Base-by-base conservation (phyloP, 106 monocot genomes). In the Vanilla planifolia region DNA sequence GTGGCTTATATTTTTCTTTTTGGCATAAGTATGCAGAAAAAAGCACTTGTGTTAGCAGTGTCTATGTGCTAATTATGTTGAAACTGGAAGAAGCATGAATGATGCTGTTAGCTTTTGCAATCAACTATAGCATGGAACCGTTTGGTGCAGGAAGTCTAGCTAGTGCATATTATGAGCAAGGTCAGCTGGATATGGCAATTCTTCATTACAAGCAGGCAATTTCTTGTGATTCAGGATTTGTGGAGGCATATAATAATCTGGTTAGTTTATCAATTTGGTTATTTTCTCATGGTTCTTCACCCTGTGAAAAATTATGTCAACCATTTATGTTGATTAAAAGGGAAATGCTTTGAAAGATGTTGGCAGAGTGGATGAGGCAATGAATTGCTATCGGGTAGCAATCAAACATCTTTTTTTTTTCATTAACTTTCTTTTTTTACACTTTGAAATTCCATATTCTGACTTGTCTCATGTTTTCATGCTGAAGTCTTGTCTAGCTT, bases 231-330 rank as follows among this genome's bases (percentile, higher is more conserved):
- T 77, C 94, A 28, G 74, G 72, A 19, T 86, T 79, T 69, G 76
- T 89, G 33, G 94, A 95, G 73, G 89, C 89, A 36, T 95, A 95
- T 52, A 95, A 95, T 57, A 95, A 95, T 69, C 73, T 95, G 86
- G 94, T 95, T 58, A 13, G 68, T 62, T 35, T 39, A 5, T 15
- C n/a, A n/a, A n/a, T n/a, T n/a, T n/a, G n/a, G n/a, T n/a, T n/a
- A n/a, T n/a, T n/a, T n/a, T n/a, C n/a, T n/a, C n/a, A n/a, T n/a
- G n/a, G 6, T 16, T 39, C 23, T 21, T 40, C 19, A 17, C 15
- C 6, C 2, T 6, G 14, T 36, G 26, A 2, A 34, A 35, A 41
- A 15, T 2, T 36, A 42, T 20, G 11, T 51, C 11, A 1, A n/a
- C 40, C 56, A 10, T 32, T n/a, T n/a, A n/a, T n/a, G n/a, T n/a